Base-by-base conservation (phyloP, 164 flowering plant species). In the Aristolochia fimbriata region DNA sequence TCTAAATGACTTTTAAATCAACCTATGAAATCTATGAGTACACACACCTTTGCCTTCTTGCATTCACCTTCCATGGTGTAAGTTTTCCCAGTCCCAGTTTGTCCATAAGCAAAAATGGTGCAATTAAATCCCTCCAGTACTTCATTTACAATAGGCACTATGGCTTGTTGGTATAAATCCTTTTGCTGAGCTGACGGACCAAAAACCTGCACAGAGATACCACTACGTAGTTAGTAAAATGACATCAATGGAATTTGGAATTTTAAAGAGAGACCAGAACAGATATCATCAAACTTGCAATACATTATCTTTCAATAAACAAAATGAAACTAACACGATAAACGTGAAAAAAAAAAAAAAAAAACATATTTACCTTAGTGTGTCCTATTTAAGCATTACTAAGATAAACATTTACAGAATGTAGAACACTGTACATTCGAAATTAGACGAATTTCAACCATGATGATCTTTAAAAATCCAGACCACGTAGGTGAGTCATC, bases 61-160 rank as follows among this genome's bases (percentile, higher is more conserved):
- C 96, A 81, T 67, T 86, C 99, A 15, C 99, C 99, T 72, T 93
- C 99, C 99, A 90, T 90, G 8, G 99, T 93, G 68, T 76, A 93
- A 0, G 97, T 93, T 72, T 93, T 90, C 41, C 99, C 99, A 0
- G 99, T 93, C 25, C 99, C 99, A 52, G 99, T 93, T 71, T 93
- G 97, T 12, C 99, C 99, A 80, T 93, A 93, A 0, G 97, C 99
- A 79, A 93, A 93, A 51, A 93, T 93, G 22, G 97, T 93, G 70
- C 99, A 93, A 61, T 93, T 93, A 53, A 88, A 93, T 21, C 99
- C 99, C 62, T 93, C 99, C 33, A 93, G 62, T 13, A 93, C 99
- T 67, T 93, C 99, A 72, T 90, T 77, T 0, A 93, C 99, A 69
- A 90, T 90, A 6, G 97, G 97, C 55, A 85, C 62, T 21, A 93